These are phyloP conservation scores for Penicillium sp. DNA, from an alignment of 2,329 filamentous ascomycete genomes.

Conservation along the genomic window DNA sequence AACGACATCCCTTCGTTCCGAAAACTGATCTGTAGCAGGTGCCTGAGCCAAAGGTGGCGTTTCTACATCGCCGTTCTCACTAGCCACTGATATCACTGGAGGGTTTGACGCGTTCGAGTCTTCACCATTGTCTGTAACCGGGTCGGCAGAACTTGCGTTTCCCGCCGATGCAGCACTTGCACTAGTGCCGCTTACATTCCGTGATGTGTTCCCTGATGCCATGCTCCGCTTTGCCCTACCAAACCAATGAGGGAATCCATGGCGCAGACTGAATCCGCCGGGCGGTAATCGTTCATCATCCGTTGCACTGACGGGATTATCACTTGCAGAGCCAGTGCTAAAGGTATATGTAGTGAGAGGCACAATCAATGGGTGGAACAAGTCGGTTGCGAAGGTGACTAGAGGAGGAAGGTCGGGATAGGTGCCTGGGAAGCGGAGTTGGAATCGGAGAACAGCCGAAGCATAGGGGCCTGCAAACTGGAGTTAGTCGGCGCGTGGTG, in stretches of 20 bases:
- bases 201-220: conserved; percentile 37
- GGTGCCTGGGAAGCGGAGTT: conserved; percentile 77
- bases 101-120: conserved; percentile 1
- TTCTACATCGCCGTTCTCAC: neutral
- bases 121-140: neutral
- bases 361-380: conserved; percentile 91
- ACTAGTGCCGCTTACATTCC: conserved; percentile 46
- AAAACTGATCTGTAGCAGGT: conserved; percentile 18
- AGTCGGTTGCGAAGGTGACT: conserved; percentile 84
- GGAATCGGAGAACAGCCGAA: conserved; percentile 81
- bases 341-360: conserved; percentile 94
- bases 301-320: conserved; percentile 75
- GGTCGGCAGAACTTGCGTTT: neutral
- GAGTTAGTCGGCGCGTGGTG: neutral
- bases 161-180: conserved; percentile 1
- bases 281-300: conserved; percentile 82
- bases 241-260: conserved; percentile 92
- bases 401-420: conserved; percentile 79
- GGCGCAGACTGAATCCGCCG: conserved; percentile 82
- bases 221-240: conserved; percentile 54
- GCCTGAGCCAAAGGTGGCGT: conserved; percentile 7
- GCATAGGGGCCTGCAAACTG: conserved; percentile 74
- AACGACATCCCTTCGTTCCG: conserved; percentile 40
- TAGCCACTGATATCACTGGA: neutral
- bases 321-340: conserved; percentile 71